These are phyloP conservation scores for Diddensiella santjacobensis DNA, from an alignment of 805 yeast species.

Conservation along the genomic window DNA sequence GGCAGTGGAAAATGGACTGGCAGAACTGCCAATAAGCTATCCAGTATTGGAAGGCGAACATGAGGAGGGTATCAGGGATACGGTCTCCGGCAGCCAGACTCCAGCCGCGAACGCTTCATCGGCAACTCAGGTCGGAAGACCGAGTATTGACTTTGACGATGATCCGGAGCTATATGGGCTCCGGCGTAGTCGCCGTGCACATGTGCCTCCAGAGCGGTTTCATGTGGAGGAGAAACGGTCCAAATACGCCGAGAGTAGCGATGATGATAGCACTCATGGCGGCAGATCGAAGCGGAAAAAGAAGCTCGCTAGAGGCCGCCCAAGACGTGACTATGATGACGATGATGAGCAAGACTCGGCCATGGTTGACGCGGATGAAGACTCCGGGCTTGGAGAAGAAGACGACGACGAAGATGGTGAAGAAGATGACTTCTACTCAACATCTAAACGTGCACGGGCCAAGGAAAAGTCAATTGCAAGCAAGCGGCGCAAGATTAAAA, in stretches of 20 bases:
- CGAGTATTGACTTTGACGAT: conserved; percentile 20
- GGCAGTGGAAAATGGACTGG: background rate
- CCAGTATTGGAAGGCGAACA: too few species aligned
- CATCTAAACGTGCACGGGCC: conserved; percentile 15
- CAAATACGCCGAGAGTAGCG: conserved; percentile 21
- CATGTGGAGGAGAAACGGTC: conserved; percentile 19
- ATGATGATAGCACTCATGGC: conserved; percentile 26
- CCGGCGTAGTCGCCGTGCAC: conserved; percentile 38
- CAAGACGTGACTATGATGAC: conserved; percentile 6
- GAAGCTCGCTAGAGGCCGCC: conserved; percentile 24
- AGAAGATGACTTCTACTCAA: conserved; percentile 17
- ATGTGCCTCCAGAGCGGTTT: conserved; percentile 31
- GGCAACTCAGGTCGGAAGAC: background rate
- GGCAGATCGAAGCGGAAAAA: conserved; percentile 24
- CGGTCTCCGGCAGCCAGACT: background rate
- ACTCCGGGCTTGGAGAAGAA: conserved; percentile 22
- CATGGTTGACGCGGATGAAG: conserved; percentile 7
- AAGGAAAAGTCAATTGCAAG: conserved; percentile 8
- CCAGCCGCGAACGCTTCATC: conserved; percentile 4
- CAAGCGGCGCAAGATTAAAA: conserved; percentile 29
- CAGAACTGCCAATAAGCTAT: background rate
- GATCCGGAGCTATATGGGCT: conserved; percentile 42
- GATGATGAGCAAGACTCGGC: conserved; percentile 25
- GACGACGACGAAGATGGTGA: conserved; percentile 24
- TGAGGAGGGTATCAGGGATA: too few species aligned